phyloP scores from a whole-genome alignment of 179 eudicot species.

The Beta macrorhiza region DNA sequence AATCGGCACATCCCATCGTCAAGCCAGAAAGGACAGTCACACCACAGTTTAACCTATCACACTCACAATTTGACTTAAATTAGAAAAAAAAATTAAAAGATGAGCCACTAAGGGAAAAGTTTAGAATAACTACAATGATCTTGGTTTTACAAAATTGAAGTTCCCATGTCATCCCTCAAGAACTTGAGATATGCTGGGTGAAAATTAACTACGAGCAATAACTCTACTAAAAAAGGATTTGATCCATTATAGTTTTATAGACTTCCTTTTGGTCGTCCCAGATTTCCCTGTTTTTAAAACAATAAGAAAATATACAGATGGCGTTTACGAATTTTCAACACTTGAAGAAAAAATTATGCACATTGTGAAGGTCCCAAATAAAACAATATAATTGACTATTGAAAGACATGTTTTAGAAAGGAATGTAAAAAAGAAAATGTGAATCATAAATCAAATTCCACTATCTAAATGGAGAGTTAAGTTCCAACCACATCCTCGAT shows the following conservation, averaged over 20 bases:
- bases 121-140: neutral
- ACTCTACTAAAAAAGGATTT: neutral
- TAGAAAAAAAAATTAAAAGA: neutral
- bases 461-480: too few species aligned
- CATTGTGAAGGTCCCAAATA: too few species aligned
- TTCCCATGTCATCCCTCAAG: neutral
- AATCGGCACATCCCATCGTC: slow-evolving; percentile 93
- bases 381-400: too few species aligned
- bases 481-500: too few species aligned
- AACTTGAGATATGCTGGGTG: neutral
- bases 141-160: neutral
- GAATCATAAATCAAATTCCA: too few species aligned
- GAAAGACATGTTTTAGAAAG: too few species aligned
- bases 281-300: neutral
- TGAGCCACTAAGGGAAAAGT: neutral
- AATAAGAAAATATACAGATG: neutral
- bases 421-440: too few species aligned
- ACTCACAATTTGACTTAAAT: neutral
- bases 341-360: too few species aligned
- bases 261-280: neutral
- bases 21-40: slow-evolving; percentile 97
- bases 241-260: neutral
- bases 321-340: too few species aligned
- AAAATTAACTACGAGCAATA: neutral
- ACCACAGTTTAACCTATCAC: slow-evolving; percentile 80